Evolutionary conservation across 176 grass and related monocot genomes (phyloP).

Genomic region (Juncus effusus): DNA sequence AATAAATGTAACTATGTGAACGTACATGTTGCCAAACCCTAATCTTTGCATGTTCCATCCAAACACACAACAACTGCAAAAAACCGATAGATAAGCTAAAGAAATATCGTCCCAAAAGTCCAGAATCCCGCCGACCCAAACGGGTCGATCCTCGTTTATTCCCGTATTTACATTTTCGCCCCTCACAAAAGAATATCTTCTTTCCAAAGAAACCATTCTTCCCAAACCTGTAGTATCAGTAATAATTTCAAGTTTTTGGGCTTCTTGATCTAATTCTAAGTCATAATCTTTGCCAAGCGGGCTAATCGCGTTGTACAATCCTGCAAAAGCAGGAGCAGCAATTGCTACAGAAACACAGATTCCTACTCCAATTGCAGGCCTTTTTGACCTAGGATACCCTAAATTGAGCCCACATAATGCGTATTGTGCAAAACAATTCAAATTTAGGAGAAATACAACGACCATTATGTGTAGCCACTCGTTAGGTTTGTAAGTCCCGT

Average conservation of each 20-base stretch:
- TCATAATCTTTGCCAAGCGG: constrained; percentile 59
- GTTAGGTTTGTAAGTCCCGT: constrained; percentile 32
- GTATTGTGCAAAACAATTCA: constrained; percentile 71
- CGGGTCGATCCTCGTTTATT: constrained; percentile 34
- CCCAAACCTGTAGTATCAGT: not conserved
- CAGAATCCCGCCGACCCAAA: constrained; percentile 57
- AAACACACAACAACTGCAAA: constrained; percentile 84
- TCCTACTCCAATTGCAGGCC: constrained; percentile 53
- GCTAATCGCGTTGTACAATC: constrained; percentile 47
- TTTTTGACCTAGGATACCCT: constrained; percentile 45
- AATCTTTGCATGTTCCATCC: constrained; percentile 97
- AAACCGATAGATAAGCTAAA: constrained; percentile 53
- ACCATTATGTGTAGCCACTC: constrained; percentile 62
- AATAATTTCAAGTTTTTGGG: constrained; percentile 3
- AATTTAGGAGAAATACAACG: constrained; percentile 62
- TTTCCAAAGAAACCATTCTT: constrained; percentile 16
- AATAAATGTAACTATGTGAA: constrained; percentile 66
- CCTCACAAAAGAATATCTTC: constrained; percentile 22
- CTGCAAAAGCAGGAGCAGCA: constrained; percentile 42
- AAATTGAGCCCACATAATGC: constrained; percentile 54
- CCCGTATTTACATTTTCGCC: constrained; percentile 32
- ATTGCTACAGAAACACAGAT: constrained; percentile 59
- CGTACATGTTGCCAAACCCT: constrained; percentile 89
- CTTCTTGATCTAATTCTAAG: constrained; percentile 36
- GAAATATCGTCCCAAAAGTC: constrained; percentile 56